These are phyloP conservation scores for Dendrothele bispora DNA, from an alignment of 768 basidiomycete genomes.

Conservation along the genomic window DNA sequence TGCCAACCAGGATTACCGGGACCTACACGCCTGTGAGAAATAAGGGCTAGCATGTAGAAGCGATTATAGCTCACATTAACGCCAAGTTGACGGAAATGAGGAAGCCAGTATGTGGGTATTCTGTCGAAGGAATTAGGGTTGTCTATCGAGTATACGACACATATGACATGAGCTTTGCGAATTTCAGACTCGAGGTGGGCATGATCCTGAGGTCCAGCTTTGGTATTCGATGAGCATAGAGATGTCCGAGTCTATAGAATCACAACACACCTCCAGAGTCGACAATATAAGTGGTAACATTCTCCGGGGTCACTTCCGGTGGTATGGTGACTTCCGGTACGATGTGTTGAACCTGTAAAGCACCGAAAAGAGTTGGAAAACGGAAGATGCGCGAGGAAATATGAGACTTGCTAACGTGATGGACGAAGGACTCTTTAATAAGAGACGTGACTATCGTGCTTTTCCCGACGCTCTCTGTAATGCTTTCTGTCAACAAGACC, in stretches of 20 bases:
- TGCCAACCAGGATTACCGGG: conserved; percentile 95
- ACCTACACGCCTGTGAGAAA: conserved; percentile 49
- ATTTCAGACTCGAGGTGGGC: conserved; percentile 92
- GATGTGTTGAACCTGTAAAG: conserved; percentile 81
- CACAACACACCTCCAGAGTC: conserved; percentile 86
- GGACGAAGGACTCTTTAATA: conserved; percentile 93
- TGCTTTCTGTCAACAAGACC: conserved; percentile 12
- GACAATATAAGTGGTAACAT: conserved; percentile 96
- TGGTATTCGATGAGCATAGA: conserved; percentile 7
- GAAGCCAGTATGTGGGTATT: conserved; percentile 97
- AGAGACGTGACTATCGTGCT: conserved; percentile 95
- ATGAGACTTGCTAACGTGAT: conserved; percentile 62
- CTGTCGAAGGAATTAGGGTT: conserved; percentile 96
- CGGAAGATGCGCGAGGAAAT: not conserved
- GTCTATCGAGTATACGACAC: conserved; percentile 96
- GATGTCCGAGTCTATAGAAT: not conserved
- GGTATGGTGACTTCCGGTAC: conserved; percentile 98
- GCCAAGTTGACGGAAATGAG: conserved; percentile 90
- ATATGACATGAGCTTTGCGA: conserved; percentile 96
- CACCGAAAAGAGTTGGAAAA: conserved; percentile 6
- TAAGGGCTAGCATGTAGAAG: conserved; percentile 2
- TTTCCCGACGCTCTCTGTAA: conserved; percentile 93
- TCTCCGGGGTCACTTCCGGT: conserved; percentile 95
- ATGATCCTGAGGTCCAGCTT: conserved; percentile 85
- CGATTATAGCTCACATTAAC: conserved; percentile 68